Conservation (phyloP, 331 rosid genomes). For the Rosa hybrid region DNA sequence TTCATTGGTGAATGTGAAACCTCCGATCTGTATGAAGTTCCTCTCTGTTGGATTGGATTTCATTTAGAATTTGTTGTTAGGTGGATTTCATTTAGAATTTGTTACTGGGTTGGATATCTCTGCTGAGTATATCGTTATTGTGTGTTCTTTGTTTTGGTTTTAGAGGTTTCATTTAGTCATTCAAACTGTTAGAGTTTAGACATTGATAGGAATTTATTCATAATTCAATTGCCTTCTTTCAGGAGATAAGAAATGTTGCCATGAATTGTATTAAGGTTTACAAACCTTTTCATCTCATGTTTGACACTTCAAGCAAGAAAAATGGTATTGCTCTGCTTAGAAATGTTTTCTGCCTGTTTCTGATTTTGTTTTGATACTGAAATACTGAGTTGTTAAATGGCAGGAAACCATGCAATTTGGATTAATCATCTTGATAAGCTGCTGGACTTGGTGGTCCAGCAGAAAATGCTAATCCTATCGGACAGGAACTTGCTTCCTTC, state of each 20-base stretch:
- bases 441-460: conserved; percentile 60
- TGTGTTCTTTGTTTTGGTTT: not conserved
- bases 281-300: conserved; percentile 53
- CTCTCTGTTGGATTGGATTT: no score
- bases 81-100: no score
- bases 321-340: conserved; percentile 51
- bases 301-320: conserved; percentile 68
- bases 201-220: conserved; percentile 13
- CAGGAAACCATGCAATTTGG: conserved; percentile 76
- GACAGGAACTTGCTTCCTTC: conserved; percentile 74
- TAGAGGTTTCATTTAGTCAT: not conserved
- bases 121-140: not conserved
- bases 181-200: not conserved
- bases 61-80: no score
- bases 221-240: conserved; percentile 23
- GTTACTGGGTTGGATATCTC: no score
- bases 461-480: conserved; percentile 72
- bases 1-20: no score
- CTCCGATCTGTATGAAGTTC: no score
- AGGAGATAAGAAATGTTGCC: conserved; percentile 71
- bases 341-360: not conserved
- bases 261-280: conserved; percentile 67
- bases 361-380: conserved; percentile 10
- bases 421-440: conserved; percentile 65
- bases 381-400: conserved; percentile 17